Base-by-base conservation (phyloP, 257 asterid species). In the Ajuga chamaepitys region DNA sequence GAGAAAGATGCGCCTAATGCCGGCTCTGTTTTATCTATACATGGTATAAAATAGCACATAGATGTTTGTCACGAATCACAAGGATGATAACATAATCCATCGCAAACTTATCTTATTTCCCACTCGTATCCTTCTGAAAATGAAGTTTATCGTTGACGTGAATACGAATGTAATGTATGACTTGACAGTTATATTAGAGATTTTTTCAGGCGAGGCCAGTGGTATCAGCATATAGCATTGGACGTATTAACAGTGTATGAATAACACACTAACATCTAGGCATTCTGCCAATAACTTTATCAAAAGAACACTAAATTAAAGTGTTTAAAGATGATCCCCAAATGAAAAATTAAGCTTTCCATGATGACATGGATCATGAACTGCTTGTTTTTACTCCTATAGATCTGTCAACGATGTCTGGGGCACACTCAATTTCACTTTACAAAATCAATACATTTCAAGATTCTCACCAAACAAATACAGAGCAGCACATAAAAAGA, bases 301-400 rank as follows among this genome's bases (percentile, higher is more conserved):
- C 20, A 71, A 18, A 37, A 34, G 14, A 37, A 50, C 72, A 59
- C 40, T 7, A 53, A 65, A 40, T 18, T 60, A 12, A 67, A 54
- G 10, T 22, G 61, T 53, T 35, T 40, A 20, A 56, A 30, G 22
- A 20, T 11, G 3, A 40, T 35, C 44, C 51, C 21, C 38, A 20
- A 75, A 52, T 70, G 14, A 52, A 34, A 57, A 11, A 37, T 3
- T 32, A 56, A 64, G 37, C 18, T 22, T 14, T 50, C 24, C 53
- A 60, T 34, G 46, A 17, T 30, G n/a, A 37, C 22, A 20, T 25
- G 22, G 32, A 52, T 28, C 38, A 25, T 4, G 17, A 10, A 47
- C 25, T 9, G 30, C 26, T 20, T 58, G 45, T 16, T 59, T 67
- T 47, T 21, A n/a, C 52, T 48, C 62, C 57, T 4, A 64, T 9